A percentile compares a stretch with the other conserved stretches of the same genome.
Evolutionary conservation across 2,329 filamentous ascomycete genomes (phyloP).

Genomic region (Penicillium sp.): DNA sequence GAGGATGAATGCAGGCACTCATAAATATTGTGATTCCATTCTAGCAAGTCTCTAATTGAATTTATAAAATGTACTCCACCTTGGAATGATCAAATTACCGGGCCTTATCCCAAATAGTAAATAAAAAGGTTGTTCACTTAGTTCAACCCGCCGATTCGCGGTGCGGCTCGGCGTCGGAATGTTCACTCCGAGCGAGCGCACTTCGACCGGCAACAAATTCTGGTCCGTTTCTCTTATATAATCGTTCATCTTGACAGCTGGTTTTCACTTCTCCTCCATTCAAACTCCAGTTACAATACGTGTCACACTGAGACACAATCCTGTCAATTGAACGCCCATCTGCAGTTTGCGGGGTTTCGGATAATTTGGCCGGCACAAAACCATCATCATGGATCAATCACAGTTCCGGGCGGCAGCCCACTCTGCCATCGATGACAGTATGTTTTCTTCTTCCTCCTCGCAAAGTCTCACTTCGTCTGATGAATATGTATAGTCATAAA

Average conservation of each 20-base stretch:
- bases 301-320: not conserved
- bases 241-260: not conserved
- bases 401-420: constrained; percentile 79
- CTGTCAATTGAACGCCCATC: not conserved
- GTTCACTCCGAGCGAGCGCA: not conserved
- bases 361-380: too few relatives aligned
- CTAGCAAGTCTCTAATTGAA: too few relatives aligned
- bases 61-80: too few relatives aligned
- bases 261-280: not conserved
- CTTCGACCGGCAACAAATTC: not conserved
- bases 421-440: constrained; percentile 81
- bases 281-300: not conserved
- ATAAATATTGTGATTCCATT: too few relatives aligned
- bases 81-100: too few relatives aligned
- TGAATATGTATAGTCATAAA: constrained; percentile 65
- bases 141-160: not conserved
- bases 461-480: not conserved
- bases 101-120: too few relatives aligned
- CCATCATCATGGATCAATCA: constrained; percentile 71
- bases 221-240: not conserved
- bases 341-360: not conserved
- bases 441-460: constrained; percentile 35
- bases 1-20: too few relatives aligned
- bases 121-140: too few relatives aligned
- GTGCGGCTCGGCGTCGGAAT: constrained; percentile 2